phyloP scores from a whole-genome alignment of 2,329 filamentous ascomycete genomes.

The Scedosporium aurantiacum region DNA sequence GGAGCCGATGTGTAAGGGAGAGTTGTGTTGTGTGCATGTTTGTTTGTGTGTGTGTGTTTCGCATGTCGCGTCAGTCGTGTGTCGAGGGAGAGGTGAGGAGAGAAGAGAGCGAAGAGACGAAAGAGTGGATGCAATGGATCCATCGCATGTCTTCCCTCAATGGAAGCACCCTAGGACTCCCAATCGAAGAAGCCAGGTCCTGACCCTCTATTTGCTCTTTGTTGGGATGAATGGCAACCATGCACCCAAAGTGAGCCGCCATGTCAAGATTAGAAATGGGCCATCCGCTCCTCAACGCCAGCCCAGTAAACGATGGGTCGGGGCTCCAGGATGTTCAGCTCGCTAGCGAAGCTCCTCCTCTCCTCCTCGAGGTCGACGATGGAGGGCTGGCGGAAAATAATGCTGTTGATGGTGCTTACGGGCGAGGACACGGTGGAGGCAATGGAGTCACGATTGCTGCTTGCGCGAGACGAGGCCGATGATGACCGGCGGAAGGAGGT shows the following conservation, averaged over 20 bases:
- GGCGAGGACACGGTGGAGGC: slow-evolving; percentile 33
- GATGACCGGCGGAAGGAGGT: slow-evolving; percentile 42
- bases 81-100: no score
- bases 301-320: slow-evolving; percentile 53
- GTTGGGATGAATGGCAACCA: no score
- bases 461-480: slow-evolving; percentile 30
- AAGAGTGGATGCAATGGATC: no score
- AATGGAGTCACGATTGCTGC: slow-evolving; percentile 29
- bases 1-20: no score
- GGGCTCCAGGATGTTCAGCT: slow-evolving; percentile 48
- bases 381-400: slow-evolving; percentile 47
- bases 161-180: no score
- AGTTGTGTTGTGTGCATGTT: no score
- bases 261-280: slow-evolving; percentile 20
- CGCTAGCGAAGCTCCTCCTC: slow-evolving; percentile 37
- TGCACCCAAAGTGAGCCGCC: not conserved
- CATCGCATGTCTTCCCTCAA: no score
- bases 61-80: no score
- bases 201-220: no score
- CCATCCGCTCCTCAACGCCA: slow-evolving; percentile 50
- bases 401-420: slow-evolving; percentile 43
- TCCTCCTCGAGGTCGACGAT: slow-evolving; percentile 48
- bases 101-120: no score
- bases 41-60: no score
- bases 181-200: no score